Conservation (phyloP, 352 stramenopile species). For the Aphanomyces invadans region DNA sequence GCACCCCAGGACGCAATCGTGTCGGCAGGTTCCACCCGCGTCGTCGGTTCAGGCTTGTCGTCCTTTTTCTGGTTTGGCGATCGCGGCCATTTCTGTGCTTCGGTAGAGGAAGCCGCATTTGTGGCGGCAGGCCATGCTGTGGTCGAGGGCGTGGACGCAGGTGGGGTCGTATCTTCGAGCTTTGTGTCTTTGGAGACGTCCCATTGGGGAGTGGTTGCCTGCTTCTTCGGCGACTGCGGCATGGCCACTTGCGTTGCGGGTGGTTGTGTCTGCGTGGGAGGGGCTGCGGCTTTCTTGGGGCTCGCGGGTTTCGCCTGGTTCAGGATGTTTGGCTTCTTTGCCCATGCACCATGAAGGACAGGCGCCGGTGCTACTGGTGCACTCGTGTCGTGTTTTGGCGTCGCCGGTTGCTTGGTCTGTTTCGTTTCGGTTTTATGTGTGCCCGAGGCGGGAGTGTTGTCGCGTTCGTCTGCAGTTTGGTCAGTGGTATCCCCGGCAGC, state of each 20-base stretch:
- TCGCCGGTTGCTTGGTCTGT: background rate
- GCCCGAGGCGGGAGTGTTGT: background rate
- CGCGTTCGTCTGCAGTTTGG: conserved; percentile 4
- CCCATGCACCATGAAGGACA: conserved; percentile 59
- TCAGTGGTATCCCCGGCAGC: background rate
- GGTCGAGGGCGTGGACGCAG: conserved; percentile 7
- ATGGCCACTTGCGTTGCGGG: background rate
- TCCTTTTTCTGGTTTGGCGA: conserved; percentile 39
- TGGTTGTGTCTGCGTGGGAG: too few relatives aligned
- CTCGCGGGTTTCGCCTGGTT: conserved; percentile 32
- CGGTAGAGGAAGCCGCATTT: conserved; percentile 25
- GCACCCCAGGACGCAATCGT: conserved; percentile 25
- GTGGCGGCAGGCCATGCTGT: conserved; percentile 9
- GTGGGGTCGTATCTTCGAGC: conserved; percentile 10
- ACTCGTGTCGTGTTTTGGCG: conserved; percentile 7
- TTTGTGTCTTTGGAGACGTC: conserved; percentile 19
- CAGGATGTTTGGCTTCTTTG: conserved; percentile 60
- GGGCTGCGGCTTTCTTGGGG: conserved; percentile 41
- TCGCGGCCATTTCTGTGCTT: conserved; percentile 30
- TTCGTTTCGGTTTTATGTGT: background rate
- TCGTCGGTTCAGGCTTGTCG: conserved; percentile 27
- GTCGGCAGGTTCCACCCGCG: conserved; percentile 19
- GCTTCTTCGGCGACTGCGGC: conserved; percentile 20
- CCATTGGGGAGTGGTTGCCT: conserved; percentile 4
- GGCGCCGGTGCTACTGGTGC: conserved; percentile 41